Evolutionary conservation across 176 grass and related monocot species (phyloP), one percentile per base, ranked within the genome.

Genomic region (Oryza glumipatula): DNA sequence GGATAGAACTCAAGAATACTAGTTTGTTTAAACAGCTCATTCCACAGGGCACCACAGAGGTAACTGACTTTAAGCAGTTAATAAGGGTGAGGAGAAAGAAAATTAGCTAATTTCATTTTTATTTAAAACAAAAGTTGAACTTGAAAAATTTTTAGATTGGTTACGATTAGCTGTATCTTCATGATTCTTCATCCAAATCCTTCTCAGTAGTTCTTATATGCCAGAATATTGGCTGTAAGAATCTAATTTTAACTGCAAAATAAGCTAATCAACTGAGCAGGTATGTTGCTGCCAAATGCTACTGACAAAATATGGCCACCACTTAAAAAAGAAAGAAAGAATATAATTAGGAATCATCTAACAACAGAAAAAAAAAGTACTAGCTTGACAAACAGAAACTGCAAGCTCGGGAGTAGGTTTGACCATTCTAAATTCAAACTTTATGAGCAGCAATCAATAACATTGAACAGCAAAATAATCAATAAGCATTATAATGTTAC

Each of bases 231-330:
- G 15, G 17, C 1, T 4, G 47, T 15, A 44, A 44, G 43, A 68
- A 21, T 56, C 26, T 14, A 52, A 70, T 56, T 11, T 32, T 47
- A 70, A 70, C 33, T 70, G 46, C 66, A 56, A 52, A 56, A 75
- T 56, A 80, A 80, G 45, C 32, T 76, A 44, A 23, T 32, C 14
- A 16, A 80, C 60, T 44, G 67, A 68, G 45, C 46, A 84, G 35
- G 22, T 76, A 70, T 38, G 1, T 44, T 44, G 35, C 54, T 84
- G 45, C 63, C 51, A 54, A 54, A 54, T 76, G 4, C 19, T 44
- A 68, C 24, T 54, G 46, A 68, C 21, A n/a, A 54, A 76, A 84
- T 3, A 39, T 52, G 44, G 9, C 43, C 65, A 75, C 2, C n/a
- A 11, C 32, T 75, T 51, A 12, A 51, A 69, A 35, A 22, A 52